Base-by-base conservation (phyloP, 2,329 filamentous ascomycete species). In the Sporothrix globosa region DNA sequence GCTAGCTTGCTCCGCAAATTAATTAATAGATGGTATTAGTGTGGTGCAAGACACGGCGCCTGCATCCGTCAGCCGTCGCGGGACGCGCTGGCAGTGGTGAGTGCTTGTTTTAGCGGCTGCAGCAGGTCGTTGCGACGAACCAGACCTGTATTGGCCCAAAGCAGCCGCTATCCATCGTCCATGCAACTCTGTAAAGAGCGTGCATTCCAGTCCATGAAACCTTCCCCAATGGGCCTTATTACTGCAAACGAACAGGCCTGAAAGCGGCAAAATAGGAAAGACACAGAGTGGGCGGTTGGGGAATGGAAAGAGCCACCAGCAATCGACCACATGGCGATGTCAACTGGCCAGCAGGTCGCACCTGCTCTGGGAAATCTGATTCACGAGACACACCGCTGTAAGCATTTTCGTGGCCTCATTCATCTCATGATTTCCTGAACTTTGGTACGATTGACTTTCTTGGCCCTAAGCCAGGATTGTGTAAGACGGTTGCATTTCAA, bases 311-410 rank as follows among this genome's bases (percentile, higher is more conserved):
- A 65, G 21, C 61, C 58, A 68, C 68, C 69, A 17, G 17, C 58
- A n/a, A 39, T 56, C 61, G 70, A 69, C 72, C 72, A 73, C 72
- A 73, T 70, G 70, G 70, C 68, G 66, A 72, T 67, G 68, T 72
- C 70, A 72, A 72, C 34, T 69, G 70, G 48, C 27, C 66, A 56
- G 44, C 53, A 27, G 4, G 24, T 48, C 41, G 67, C 68, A 10
- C 17, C 60, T 66, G 24, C 60, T 48, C 60, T 53, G 19, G 41
- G 54, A 50, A 27, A 27, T 61, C 56, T 58, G 54, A 61, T 61
- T 50, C 53, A 69, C 44, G 67, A 24, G 44, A 10, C 60, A 69
- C 56, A 69, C 68, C 56, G 19, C 34, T 34, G 6, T 34, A 34
- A 34, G 34, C 34, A 1, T 34, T 34, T 34, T 34, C 34, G 34